Evolutionary conservation across 352 stramenopile species (phyloP).

Genomic region (Phytophthora megakarya): DNA sequence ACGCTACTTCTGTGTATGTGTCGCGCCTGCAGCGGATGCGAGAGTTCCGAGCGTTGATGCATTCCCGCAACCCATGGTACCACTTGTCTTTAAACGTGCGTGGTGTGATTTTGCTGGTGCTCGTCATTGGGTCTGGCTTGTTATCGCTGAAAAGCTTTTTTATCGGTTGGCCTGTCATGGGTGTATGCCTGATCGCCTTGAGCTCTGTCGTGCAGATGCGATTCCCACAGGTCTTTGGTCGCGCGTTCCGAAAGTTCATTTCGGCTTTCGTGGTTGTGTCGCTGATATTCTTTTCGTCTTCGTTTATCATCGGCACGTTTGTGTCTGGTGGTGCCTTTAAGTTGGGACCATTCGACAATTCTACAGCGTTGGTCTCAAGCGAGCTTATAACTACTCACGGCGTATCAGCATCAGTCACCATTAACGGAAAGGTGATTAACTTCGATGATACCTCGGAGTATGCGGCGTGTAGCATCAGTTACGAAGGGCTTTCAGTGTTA

Average conservation of each 20-base stretch:
- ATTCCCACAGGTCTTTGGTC: conserved; percentile 80
- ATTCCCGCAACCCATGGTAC: conserved; percentile 61
- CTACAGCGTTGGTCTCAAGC: conserved; percentile 34
- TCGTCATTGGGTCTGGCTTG: conserved; percentile 59
- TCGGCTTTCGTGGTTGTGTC: conserved; percentile 73
- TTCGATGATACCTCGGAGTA: conserved; percentile 66
- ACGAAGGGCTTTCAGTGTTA: conserved; percentile 60
- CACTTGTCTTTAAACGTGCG: conserved; percentile 49
- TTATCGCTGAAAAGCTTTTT: conserved; percentile 68
- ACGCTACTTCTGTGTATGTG: conserved; percentile 28
- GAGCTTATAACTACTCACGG: conserved; percentile 37
- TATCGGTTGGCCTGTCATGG: conserved; percentile 79
- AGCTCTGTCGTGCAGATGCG: conserved; percentile 68
- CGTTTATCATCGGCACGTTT: conserved; percentile 78
- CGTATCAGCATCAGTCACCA: conserved; percentile 35
- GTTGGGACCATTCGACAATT: conserved; percentile 53
- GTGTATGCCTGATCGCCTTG: conserved; percentile 66
- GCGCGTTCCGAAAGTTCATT: conserved; percentile 78
- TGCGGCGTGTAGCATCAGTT: conserved; percentile 74
- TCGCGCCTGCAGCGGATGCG: conserved; percentile 45
- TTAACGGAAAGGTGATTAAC: conserved; percentile 50
- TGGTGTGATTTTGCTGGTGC: conserved; percentile 53
- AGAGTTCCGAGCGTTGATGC: conserved; percentile 40
- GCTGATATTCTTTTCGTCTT: conserved; percentile 83
- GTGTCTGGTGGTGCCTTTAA: conserved; percentile 62